These are phyloP conservation scores for Microbotryum scabiosae DNA, from an alignment of 1,284 basidiomycete species.

Conservation along the genomic window DNA sequence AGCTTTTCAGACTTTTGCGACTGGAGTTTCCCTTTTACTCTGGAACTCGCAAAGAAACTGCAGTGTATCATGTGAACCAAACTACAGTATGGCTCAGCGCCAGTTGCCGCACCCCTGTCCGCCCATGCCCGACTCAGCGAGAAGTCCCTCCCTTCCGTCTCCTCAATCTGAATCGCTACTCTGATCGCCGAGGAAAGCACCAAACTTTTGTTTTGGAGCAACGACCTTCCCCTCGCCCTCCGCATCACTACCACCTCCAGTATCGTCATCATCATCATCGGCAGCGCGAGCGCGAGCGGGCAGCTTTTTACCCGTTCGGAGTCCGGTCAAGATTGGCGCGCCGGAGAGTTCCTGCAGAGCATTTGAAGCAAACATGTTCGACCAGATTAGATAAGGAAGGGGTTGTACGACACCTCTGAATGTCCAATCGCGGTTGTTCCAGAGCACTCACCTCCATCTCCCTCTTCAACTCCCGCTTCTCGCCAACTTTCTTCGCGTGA, in stretches of 20 bases:
- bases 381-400: neutral
- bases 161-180: too few species aligned
- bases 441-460: neutral
- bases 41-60: too few species aligned
- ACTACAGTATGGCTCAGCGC: too few species aligned
- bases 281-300: conserved; percentile 45
- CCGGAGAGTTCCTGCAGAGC: conserved; percentile 8
- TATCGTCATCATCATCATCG: conserved; percentile 46
- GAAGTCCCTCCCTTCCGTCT: too few species aligned
- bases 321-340: conserved; percentile 1
- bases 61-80: too few species aligned
- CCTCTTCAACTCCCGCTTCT: conserved; percentile 4
- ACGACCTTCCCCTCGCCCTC: conserved; percentile 50
- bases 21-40: too few species aligned
- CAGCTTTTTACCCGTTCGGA: conserved; percentile 16
- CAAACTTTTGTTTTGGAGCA: neutral
- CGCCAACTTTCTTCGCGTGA: conserved; percentile 10
- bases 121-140: too few species aligned
- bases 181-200: too few species aligned
- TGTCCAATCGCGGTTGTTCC: neutral
- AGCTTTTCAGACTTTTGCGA: too few species aligned
- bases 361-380: too few species aligned
- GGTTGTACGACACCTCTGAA: neutral
- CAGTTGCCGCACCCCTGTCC: too few species aligned
- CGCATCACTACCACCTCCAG: conserved; percentile 52